Base-by-base conservation (phyloP, 352 stramenopile species). In the Phytopythium vexans region DNA sequence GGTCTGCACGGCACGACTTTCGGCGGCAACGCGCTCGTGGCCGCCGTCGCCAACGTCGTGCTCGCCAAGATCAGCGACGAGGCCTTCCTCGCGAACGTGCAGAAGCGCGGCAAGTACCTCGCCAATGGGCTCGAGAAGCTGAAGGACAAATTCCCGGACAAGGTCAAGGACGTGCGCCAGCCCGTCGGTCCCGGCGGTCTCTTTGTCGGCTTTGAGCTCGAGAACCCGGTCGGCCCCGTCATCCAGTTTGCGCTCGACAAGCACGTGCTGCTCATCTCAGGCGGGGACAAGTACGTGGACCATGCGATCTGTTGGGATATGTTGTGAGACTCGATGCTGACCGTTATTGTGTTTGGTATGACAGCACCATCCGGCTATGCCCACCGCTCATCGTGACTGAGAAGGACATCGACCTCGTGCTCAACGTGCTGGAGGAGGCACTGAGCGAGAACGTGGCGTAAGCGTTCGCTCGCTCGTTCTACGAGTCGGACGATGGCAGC, bases 1-100 rank as follows among this genome's bases (percentile, higher is more conserved):
- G 94, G 96, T 40, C 88, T 96, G 72, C 96, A 99, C 69, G 95
- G 94, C 33, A 97, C 85, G 49, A 99, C 96, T 2, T 99, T 98
- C 63, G 96, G 96, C 43, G 96, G 96, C 47, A 99, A 99, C 80
- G 92, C 96, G 44, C 72, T 99, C 12, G 94, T 97, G 15, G 98
- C 94, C 59, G 82, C 88, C 32, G 96, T 97, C 15, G 96, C 81
- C 31, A 78, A 82, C 53, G 88, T 77, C 16, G 86, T 96, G 35
- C 59, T 96, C 6, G 74, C 70, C 41, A 89, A 91, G 56, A 85
- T 95, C 62, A 76, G 72, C 60, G 66, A 77, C 39, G 64, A 80
- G 6, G 53, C 64, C 8, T 96, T 95, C 57, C 62, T 95, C 12
- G 49, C 60, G 10, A 80, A 86, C 21, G 82, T 92, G 45, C 79